Percentiles rank a stretch among this genome's conserved stretches.
These are phyloP conservation scores for Clarireedia sp. DNA, from an alignment of 2,329 filamentous ascomycete species.

Conservation along the genomic window DNA sequence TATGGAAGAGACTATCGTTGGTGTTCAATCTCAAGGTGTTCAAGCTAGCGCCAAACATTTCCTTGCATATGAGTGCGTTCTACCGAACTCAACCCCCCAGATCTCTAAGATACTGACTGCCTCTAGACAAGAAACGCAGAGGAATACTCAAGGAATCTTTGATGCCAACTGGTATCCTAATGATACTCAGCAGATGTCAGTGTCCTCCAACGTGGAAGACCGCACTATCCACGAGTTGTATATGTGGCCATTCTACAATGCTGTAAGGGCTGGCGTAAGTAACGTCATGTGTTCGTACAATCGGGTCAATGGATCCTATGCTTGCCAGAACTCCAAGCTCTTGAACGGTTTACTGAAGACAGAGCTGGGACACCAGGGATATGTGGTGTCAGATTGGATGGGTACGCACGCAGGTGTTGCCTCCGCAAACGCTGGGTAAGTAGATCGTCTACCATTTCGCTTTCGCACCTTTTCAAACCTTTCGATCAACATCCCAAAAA, in stretches of 20 bases:
- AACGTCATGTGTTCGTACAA: conserved; percentile 61
- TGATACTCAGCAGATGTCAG: conserved; percentile 34
- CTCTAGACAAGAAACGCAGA: conserved; percentile 36
- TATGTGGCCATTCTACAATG: conserved; percentile 77
- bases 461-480: no score
- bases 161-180: not conserved
- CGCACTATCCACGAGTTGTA: conserved; percentile 70
- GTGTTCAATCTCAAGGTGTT: conserved; percentile 30
- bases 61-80: conserved; percentile 38
- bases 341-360: conserved; percentile 43
- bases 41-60: conserved; percentile 33
- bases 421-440: conserved; percentile 43
- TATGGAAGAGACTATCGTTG: conserved; percentile 29
- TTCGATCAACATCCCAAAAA: no score
- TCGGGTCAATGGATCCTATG: conserved; percentile 40
- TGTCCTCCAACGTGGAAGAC: conserved; percentile 65
- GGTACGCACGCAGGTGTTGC: conserved; percentile 51
- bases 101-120: no score
- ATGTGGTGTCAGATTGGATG: conserved; percentile 62
- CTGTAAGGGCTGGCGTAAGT: conserved; percentile 67
- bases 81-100: no score
- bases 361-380: conserved; percentile 42
- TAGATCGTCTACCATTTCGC: no score
- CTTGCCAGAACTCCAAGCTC: conserved; percentile 41
- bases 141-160: conserved; percentile 15